Conservation (phyloP, 345 rosid genomes). For the Camelina sativa region DNA sequence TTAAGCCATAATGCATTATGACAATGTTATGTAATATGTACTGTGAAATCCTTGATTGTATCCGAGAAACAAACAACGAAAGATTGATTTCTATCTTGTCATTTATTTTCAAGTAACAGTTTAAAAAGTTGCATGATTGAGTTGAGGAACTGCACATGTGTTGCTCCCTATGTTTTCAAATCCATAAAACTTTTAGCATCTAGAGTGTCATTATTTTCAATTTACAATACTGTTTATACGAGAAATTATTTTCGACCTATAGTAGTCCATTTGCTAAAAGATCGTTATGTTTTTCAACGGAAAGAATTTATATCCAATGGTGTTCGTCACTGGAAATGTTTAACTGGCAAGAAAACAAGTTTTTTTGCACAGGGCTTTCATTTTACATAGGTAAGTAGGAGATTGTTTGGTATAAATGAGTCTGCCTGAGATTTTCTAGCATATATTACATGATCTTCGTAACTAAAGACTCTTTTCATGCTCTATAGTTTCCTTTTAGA, state of each 20-base stretch:
- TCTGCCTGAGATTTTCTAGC: constrained; percentile 21
- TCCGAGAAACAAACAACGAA: not conserved
- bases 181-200: constrained; percentile 1
- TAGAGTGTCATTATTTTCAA: not conserved
- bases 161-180: constrained; percentile 30
- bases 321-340: not conserved
- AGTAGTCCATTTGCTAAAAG: not conserved
- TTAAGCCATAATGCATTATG: constrained; percentile 8
- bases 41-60: constrained; percentile 5
- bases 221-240: not conserved
- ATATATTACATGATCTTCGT: constrained; percentile 15
- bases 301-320: constrained; percentile 5
- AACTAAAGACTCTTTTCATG: no score
- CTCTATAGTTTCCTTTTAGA: no score
- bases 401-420: not conserved
- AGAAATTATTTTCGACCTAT: not conserved
- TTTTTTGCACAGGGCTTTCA: not conserved
- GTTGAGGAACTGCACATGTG: constrained; percentile 36
- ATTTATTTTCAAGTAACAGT: constrained; percentile 15
- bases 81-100: not conserved
- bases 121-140: constrained; percentile 36
- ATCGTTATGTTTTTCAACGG: not conserved
- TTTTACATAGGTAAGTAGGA: not conserved
- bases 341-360: not conserved
- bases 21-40: constrained; percentile 2